Evolutionary conservation across 2,329 filamentous ascomycete species (phyloP), one percentile per base, ranked within the genome.

Genomic region (Verticillium alfalfae): DNA sequence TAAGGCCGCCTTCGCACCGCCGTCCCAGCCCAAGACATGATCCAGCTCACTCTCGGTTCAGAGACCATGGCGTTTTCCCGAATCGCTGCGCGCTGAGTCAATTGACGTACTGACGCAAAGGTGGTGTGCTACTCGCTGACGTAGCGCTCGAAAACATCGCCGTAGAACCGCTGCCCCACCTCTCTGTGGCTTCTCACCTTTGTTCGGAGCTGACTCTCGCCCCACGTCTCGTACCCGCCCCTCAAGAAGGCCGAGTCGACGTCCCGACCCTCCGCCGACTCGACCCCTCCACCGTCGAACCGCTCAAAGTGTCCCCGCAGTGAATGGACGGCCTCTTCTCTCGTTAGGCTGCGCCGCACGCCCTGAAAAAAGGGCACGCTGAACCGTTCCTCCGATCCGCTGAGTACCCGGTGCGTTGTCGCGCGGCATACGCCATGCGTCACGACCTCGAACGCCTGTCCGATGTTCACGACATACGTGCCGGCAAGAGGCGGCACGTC

Each of bases 391-490:
- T 63, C 56, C 1, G 65, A 54, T 0, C 71, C 71, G 0, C 72
- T 68, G 26, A 79, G 63, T 56, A 81, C 78, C 52, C 79, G 71
- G 60, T 81, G 75, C 0, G 80, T 80, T 0, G 84, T 86, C 2
- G 84, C 83, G 63, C 77, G 80, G 63, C 84, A 83, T 2, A 78
- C 75, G 0, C 84, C 82, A 61, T 79, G 75, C 0, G 83, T 86
- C 1, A 84, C 79, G 1, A 83, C 81, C 67, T 86, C 84, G 59
- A 86, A 84, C 0, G 81, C 81, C 66, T 86, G 83, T 0, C 84
- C 83, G 61, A 85, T 81, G 64, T 85, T 85, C 39, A 86, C 83
- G 3, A 86, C 83, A 58, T 86, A 81, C 0, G 80, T 82, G 0
- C 75, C 78, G 0, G 74, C 71, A 1, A 85, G 69, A 0, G 75